Evolutionary conservation across 352 stramenopile genomes (phyloP).

Genomic region (Phytopythium ostracodes): DNA sequence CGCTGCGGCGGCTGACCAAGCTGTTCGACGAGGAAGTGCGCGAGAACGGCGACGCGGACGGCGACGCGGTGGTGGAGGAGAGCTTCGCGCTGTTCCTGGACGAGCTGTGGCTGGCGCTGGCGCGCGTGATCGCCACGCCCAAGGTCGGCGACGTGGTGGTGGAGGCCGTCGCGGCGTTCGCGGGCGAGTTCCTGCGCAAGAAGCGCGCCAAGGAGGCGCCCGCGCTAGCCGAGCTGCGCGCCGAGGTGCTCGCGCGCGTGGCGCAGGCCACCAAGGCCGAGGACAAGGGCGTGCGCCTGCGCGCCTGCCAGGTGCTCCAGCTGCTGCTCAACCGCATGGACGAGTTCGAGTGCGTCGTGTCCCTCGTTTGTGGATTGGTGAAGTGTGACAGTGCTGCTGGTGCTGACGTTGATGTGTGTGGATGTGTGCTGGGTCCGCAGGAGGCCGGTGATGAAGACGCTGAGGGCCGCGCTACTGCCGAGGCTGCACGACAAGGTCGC

Average conservation of each 20-base stretch:
- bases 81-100: constrained; percentile 57
- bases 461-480: constrained; percentile 39
- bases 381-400: too few species aligned
- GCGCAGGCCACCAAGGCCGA: constrained; percentile 53
- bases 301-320: constrained; percentile 61
- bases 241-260: constrained; percentile 41
- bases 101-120: constrained; percentile 53
- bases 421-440: constrained; percentile 14
- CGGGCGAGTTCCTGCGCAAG: constrained; percentile 40
- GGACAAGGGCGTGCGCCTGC: constrained; percentile 49
- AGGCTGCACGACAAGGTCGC: constrained; percentile 64
- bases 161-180: constrained; percentile 44
- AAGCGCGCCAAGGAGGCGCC: constrained; percentile 18
- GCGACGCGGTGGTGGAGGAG: constrained; percentile 37
- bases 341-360: constrained; percentile 49
- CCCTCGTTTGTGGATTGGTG: too few species aligned
- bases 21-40: constrained; percentile 49
- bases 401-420: not conserved
- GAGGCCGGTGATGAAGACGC: constrained; percentile 25
- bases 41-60: constrained; percentile 10
- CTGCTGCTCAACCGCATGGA: constrained; percentile 51
- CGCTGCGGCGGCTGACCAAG: constrained; percentile 41
- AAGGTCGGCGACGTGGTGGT: constrained; percentile 43
- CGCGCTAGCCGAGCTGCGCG: constrained; percentile 17
- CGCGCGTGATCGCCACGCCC: constrained; percentile 38